Conservation (phyloP, 2,329 filamentous ascomycete species). For the Lachnum nothofagi region DNA sequence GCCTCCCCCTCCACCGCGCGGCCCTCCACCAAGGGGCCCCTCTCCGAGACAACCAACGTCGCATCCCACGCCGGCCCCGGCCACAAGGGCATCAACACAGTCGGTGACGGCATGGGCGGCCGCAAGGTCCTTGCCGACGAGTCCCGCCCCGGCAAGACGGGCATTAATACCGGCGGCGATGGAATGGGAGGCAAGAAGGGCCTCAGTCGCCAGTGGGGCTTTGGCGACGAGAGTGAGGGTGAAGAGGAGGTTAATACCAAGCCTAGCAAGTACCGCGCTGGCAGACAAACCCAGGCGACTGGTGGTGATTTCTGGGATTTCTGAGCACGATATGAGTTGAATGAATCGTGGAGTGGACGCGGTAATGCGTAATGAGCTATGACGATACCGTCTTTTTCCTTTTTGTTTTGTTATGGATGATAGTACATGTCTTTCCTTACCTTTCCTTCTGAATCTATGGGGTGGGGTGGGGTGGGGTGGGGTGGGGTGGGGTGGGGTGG, state of each 20-base stretch:
- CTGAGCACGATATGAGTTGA: conserved; percentile 17
- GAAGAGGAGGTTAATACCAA: conserved; percentile 32
- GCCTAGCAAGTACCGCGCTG: conserved; percentile 24
- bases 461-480: no score
- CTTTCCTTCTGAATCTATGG: no score
- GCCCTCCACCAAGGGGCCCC: conserved; percentile 23
- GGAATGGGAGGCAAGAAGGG: conserved; percentile 30
- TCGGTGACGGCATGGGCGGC: conserved; percentile 28
- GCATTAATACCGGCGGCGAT: conserved; percentile 25
- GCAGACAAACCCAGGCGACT: conserved; percentile 27
- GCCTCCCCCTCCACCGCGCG: conserved; percentile 18
- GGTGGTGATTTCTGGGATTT: conserved; percentile 37
- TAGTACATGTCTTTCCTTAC: no score
- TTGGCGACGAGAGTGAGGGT: conserved; percentile 48
- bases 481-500: no score
- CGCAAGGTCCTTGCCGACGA: conserved; percentile 42
- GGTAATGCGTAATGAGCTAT: conserved; percentile 19
- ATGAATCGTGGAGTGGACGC: conserved; percentile 16
- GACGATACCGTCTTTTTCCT: no score
- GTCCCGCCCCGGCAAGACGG: no score
- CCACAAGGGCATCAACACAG: conserved; percentile 25
- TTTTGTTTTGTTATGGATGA: no score
- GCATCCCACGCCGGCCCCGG: conserved; percentile 22
- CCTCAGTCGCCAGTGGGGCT: conserved; percentile 45
- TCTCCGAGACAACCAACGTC: conserved; percentile 27